Conservation (phyloP, 805 yeast species). For the Pichia occidentalis region DNA sequence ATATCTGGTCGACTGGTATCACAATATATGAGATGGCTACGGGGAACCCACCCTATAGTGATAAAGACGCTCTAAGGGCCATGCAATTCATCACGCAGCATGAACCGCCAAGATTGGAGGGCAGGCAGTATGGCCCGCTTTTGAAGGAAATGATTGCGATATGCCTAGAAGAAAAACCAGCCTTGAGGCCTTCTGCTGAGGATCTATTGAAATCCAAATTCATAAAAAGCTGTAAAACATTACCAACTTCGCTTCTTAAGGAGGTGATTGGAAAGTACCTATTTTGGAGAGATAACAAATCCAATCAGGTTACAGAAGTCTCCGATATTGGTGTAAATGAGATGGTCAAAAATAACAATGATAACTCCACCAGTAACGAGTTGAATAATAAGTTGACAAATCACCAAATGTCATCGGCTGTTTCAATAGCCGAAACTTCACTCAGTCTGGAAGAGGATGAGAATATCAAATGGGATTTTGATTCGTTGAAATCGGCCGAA, state of each 20-base stretch:
- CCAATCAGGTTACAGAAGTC: constrained; percentile 20
- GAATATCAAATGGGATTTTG: constrained; percentile 83
- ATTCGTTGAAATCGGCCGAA: constrained; percentile 67
- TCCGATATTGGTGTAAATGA: background rate
- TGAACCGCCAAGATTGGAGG: constrained; percentile 93
- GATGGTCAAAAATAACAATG: background rate
- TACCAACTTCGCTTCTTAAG: constrained; percentile 54
- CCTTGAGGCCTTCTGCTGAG: constrained; percentile 81
- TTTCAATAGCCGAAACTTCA: constrained; percentile 5
- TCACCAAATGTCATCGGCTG: background rate
- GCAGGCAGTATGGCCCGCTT: constrained; percentile 66
- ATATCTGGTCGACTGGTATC: constrained; percentile 95
- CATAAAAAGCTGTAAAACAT: constrained; percentile 52
- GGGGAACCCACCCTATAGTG: constrained; percentile 96
- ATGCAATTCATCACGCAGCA: constrained; percentile 89
- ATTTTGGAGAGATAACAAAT: constrained; percentile 65
- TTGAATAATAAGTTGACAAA: background rate
- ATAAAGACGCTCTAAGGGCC: constrained; percentile 90
- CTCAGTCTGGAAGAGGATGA: constrained; percentile 21
- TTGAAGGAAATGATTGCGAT: constrained; percentile 85
- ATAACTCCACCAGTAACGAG: background rate
- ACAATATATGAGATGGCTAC: constrained; percentile 92
- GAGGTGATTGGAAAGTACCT: constrained; percentile 72
- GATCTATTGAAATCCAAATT: constrained; percentile 72
- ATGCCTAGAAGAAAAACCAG: constrained; percentile 91